A percentile compares a stretch with the other conserved stretches of the same genome.
phyloP scores from a whole-genome alignment of 2,329 filamentous ascomycete species.

The Rhinocladiella similis region DNA sequence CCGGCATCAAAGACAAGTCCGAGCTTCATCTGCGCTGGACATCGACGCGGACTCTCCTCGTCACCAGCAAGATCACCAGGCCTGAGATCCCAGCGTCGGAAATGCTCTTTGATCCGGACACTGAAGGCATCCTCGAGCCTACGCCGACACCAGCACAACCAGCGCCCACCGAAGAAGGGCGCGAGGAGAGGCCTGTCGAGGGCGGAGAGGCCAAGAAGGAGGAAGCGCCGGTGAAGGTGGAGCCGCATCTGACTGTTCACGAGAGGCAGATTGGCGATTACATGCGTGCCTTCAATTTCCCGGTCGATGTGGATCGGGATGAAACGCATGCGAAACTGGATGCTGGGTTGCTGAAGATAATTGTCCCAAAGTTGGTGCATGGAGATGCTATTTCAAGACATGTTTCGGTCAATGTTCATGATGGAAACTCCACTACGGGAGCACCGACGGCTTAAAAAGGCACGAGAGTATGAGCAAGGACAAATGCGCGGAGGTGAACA shows the following conservation, averaged over 20 bases:
- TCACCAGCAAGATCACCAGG: conserved; percentile 18
- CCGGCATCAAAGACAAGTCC: conserved; percentile 24
- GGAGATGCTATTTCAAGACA: conserved; percentile 9
- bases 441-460: background rate
- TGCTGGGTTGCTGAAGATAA: conserved; percentile 25
- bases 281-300: conserved; percentile 27
- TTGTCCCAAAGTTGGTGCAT: conserved; percentile 25
- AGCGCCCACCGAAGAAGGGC: background rate
- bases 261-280: conserved; percentile 26
- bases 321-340: conserved; percentile 26
- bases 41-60: conserved; percentile 19
- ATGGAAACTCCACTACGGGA: background rate
- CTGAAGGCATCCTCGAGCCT: background rate
- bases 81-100: conserved; percentile 23
- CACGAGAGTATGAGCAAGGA: background rate
- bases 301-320: conserved; percentile 27
- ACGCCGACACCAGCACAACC: background rate
- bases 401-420: conserved; percentile 5
- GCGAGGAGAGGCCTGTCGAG: background rate
- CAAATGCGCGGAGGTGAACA: no score
- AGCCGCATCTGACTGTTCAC: conserved; percentile 22
- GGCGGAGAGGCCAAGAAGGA: background rate
- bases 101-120: background rate
- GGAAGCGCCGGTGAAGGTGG: conserved; percentile 6
- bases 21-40: conserved; percentile 26